Base-by-base conservation (phyloP, 2,329 filamentous ascomycete genomes). In the Cladosporium cucumerinum region DNA sequence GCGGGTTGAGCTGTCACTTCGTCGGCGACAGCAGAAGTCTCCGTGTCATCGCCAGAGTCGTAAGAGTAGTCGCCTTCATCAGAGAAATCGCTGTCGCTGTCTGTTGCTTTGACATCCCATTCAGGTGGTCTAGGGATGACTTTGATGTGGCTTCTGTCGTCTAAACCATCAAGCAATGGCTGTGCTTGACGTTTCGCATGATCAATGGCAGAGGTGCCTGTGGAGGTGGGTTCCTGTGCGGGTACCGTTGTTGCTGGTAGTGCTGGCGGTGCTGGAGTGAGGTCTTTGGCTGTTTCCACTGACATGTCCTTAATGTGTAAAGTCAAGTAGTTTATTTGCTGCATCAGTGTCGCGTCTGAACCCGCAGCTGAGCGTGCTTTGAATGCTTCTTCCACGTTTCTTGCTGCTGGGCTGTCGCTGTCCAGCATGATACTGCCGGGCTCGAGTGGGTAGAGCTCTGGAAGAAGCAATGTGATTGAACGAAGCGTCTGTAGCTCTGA, bases 71-170 rank as follows among this genome's bases (percentile, higher is more conserved):
- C 66, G 14, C 61, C 65, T 32, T 66, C 58, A 48, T 61, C 61
- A 18, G 77, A 79, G 18, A 68, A 71, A 18, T 67, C 55, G 55
- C 71, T 76, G 10, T 77, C 79, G 52, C 72, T 72, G 23, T 74
- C 73, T 21, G 72, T 70, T 23, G 70, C 69, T 28, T 46, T 58
- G 23, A 68, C 75, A 16, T 77, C 77, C 92, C 92, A 96, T 76
- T 96, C 92, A 0, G 90, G 89, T 11, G 92, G 92, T 8, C 91
- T 83, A 12, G 89, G 85, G 61, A 95, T 91, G 65, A 90, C 79
- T 66, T 89, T 85, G 57, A 95, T 79, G 72, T 94, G 91, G 36
- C 83, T 82, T 64, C 83, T 85, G 30, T 86, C 87, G 54, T 58
- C 61, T 34, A 18, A 1, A 36, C 18, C 11, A 23, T 62, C 60